These are phyloP conservation scores for Rhexocercosporidium sp. DNA, from an alignment of 2,329 filamentous ascomycete species.

Conservation along the genomic window DNA sequence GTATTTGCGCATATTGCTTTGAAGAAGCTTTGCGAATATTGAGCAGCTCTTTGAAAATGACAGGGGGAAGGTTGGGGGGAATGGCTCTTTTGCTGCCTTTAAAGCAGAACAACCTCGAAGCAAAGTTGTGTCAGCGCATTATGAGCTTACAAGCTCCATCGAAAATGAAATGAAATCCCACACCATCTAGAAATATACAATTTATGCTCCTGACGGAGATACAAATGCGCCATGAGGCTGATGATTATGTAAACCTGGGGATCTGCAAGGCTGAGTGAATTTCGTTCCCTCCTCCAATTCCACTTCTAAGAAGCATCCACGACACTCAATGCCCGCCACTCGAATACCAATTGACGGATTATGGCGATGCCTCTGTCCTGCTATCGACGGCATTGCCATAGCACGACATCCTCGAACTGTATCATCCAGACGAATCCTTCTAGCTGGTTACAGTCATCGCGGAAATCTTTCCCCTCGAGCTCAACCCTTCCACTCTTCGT, in stretches of 20 bases:
- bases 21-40: neutral
- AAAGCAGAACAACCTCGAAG: neutral
- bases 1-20: neutral
- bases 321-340: slow-evolving; percentile 41
- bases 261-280: slow-evolving; percentile 17
- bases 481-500: slow-evolving; percentile 29
- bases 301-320: slow-evolving; percentile 6
- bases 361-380: slow-evolving; percentile 68
- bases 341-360: slow-evolving; percentile 58
- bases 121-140: neutral
- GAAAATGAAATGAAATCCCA: neutral
- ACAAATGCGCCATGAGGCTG: neutral
- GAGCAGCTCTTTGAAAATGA: neutral
- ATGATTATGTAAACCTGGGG: slow-evolving; percentile 13
- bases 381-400: slow-evolving; percentile 50
- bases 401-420: slow-evolving; percentile 30
- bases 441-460: neutral
- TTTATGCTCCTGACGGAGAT: slow-evolving; percentile 1
- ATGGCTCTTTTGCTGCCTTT: neutral
- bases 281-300: neutral
- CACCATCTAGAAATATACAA: neutral
- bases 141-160: neutral
- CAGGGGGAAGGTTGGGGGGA: neutral
- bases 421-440: neutral
- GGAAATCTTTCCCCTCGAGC: neutral